Evolutionary conservation across 1,139 yeast genomes (phyloP), one percentile per base, ranked within the genome.

Genomic region (Arxiozyma slooffiae): DNA sequence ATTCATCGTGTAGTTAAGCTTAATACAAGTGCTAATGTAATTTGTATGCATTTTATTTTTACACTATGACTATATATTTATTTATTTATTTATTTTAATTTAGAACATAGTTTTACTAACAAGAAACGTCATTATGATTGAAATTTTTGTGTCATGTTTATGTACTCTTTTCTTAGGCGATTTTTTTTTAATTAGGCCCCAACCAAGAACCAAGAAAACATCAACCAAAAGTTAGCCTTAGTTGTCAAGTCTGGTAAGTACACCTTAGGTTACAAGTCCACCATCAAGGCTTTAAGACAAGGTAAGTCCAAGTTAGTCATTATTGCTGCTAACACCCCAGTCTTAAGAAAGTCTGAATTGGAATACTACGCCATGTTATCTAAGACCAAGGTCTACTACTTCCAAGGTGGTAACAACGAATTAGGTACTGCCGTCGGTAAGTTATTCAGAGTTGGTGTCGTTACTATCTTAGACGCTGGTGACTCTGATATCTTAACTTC

Each of bases 331-430:
- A 92, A 92, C 95, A 90, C 98, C 72, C 98, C 98, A 79, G 96
- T 92, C 71, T 87, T 92, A 77, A 90, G 98, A 85, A 92, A 92
- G 82, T 89, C 97, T 67, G 99, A 92, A 83, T 85, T 92, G 77
- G 98, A 94, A 84, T 92, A 92, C 85, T 94, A 94, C 90, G 97
- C 98, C 71, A 92, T 92, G 98, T 85, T 92, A 77, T 87, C 98
- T 74, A 92, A 90, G 88, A 88, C 97, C 74, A 83, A 82, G 73
- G 96, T 92, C 70, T 76, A 76, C 73, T 92, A 90, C 95, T 92
- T 90, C 95, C 95, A 86, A 78, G 98, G 97, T 81, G 96, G 97
- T 78, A 90, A 90, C 97, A 90, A 90, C 79, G 97, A 90, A 80
- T 88, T 92, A 73, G 97, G 98, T 81, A 94, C 99, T 70, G 96